Evolutionary conservation across 1,284 basidiomycete species (phyloP), one percentile per base, ranked within the genome.

Genomic region (Irpex sp.): DNA sequence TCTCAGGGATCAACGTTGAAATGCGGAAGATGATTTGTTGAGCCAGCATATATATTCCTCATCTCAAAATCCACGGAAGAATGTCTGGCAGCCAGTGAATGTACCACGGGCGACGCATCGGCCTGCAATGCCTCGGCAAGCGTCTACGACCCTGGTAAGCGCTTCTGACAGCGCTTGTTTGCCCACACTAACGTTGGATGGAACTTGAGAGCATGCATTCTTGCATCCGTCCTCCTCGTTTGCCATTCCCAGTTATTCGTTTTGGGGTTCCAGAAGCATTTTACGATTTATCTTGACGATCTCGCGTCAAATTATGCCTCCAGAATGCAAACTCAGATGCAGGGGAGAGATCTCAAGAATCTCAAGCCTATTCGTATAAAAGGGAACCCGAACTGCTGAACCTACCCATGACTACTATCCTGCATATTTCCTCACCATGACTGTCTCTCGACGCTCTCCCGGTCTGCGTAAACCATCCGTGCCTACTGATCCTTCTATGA

Each of bases 381-480:
- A 59, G 49, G 40, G 15, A 56, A 6, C 57, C 48, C 26, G 21
- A 17, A 26, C 54, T n/a, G 15, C 17, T n/a, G 21, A 26, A 26
- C 21, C 21, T 26, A 55, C 21, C 26, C 26, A 55, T 55, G 54
- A 11, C 54, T 26, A 26, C 21, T 26, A 26, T 26, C 17, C 54
- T 36, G 19, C 21, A 36, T 34, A 34, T 8, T 9, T 56, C 34
- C 5, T 17, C 34, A 40, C 58, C 66, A 71, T 71, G 70, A 40
- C 70, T 54, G 51, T 64, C 59, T 19, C 64, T 6, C 62, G 64
- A 17, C 65, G 65, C 60, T 57, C 65, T 17, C 51, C 65, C 13
- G 57, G 62, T 55, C 65, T 71, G 21, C 70, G 70, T 64, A 69
- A 70, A 57, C 69, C 69, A 9, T 40, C 61, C 57, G 36, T 65